phyloP scores from a whole-genome alignment of 73 alveolate genomes.

The Tetrahymena malaccensis region DNA sequence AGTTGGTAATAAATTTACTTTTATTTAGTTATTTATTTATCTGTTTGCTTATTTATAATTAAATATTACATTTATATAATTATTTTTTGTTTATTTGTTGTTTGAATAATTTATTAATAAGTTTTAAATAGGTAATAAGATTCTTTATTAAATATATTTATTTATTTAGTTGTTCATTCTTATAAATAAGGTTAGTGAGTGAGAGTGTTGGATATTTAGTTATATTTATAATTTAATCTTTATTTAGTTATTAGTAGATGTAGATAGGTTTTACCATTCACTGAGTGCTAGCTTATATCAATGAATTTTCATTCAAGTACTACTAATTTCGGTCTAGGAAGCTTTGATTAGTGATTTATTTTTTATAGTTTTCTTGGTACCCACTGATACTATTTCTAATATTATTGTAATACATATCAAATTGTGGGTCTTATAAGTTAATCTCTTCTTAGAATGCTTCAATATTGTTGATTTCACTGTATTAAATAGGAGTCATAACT shows the following conservation, averaged over 20 bases:
- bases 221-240: too few relatives aligned
- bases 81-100: too few relatives aligned
- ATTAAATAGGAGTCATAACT: background rate
- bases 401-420: background rate
- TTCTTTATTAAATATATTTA: too few relatives aligned
- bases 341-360: background rate
- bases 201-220: background rate
- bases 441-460: background rate
- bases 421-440: background rate
- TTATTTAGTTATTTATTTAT: too few relatives aligned
- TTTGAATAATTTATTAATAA: too few relatives aligned
- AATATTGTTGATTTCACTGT: background rate
- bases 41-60: too few relatives aligned
- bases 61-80: too few relatives aligned
- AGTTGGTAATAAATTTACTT: too few relatives aligned
- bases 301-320: background rate
- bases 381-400: background rate
- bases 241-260: background rate
- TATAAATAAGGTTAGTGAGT: too few relatives aligned
- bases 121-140: too few relatives aligned
- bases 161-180: too few relatives aligned
- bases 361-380: background rate
- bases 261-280: background rate
- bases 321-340: background rate
- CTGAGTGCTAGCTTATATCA: background rate